Base-by-base conservation (phyloP, 345 rosid species). In the Populus ilicifolia region DNA sequence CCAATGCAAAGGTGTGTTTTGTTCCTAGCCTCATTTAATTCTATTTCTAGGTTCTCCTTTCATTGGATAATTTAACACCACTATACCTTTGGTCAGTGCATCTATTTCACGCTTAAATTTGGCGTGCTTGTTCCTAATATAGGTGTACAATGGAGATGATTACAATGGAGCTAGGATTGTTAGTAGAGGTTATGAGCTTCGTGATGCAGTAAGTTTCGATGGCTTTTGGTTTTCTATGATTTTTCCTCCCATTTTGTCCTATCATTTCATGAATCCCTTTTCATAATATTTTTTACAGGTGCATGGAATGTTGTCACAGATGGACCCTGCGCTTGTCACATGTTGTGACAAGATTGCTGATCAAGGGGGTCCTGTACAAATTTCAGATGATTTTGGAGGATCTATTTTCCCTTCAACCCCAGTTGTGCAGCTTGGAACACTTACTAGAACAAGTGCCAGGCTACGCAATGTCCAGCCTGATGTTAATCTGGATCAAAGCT, bases 271-370 rank as follows among this genome's bases (percentile, higher is more conserved):
- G 43, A 73, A 14, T 13, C 20, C 41, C 38, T 50, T 29, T 25
- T 17, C 30, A 50, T 39, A 61, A 54, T 35, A 29, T 77, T 35
- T 75, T 80, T 75, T 80, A 70, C 86, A 96, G 99, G 99, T 96
- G 77, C 91, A 92, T 73, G 97, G 97, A 81, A 94, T 96, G 99
- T 80, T 96, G 75, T 88, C 99, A n/a, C 97, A 96, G 86, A 94
- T 96, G 97, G 99, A 96, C 77, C 96, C 98, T 81, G 92, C 98
- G 56, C 90, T 96, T 52, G 85, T 92, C 35, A 84, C 89, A 30
- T 89, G 73, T 81, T 96, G 98, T 79, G 98, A 96, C 73, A 96
- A 96, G 87, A 94, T 96, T 64, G 91, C 90, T 27, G 87, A 83
- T 69, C 89, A 92, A 87, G 99, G 98, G 46, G 98, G 98, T 80